Evolutionary conservation across 805 yeast genomes (phyloP), one percentile per base, ranked within the genome.

Genomic region (Candida namnaoensis): DNA sequence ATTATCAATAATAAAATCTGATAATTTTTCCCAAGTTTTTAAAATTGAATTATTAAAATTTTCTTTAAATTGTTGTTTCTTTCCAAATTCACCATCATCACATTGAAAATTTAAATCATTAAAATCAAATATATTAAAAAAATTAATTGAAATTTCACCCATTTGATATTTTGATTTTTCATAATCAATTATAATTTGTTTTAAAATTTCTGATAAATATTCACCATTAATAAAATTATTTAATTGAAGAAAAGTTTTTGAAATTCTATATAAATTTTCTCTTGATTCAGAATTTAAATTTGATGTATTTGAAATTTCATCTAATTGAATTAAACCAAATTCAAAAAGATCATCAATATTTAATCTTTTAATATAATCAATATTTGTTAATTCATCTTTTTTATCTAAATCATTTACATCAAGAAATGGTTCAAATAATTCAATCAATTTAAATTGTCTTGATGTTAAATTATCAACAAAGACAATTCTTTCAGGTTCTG

Each of bases 141-240:
- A 12, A 37, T 58, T 64, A 7, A 66, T 54, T 1, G 68, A 65
- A 15, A 65, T 45, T 41, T 66, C 69, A 3, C 60, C 63, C 24
- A 55, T 49, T 41, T 65, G 68, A 44, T 66, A 66, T 44, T 66
- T 66, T 23, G 65, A 57, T 38, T 58, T 64, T 41, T 66, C 71
- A 35, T 61, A 52, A 27, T 55, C 59, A 38, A 51, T 49, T 19
- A 66, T 47, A 1, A 58, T 61, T 43, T 62, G 58, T 38, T 53
- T 59, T 24, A 66, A 44, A 8, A 65, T 47, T 39, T 55, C 53
- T 11, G 65, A 62, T 14, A 66, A 45, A 38, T 65, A 66, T 45
- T 65, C 67, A 26, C 72, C 72, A 12, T 57, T 52, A 37, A 65
- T 49, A 35, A 43, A 47, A 40, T 66, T 66, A 39, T 65, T 67